Conservation (phyloP, 2,329 filamentous ascomycete species). For the Colletotrichum echinochloae region DNA sequence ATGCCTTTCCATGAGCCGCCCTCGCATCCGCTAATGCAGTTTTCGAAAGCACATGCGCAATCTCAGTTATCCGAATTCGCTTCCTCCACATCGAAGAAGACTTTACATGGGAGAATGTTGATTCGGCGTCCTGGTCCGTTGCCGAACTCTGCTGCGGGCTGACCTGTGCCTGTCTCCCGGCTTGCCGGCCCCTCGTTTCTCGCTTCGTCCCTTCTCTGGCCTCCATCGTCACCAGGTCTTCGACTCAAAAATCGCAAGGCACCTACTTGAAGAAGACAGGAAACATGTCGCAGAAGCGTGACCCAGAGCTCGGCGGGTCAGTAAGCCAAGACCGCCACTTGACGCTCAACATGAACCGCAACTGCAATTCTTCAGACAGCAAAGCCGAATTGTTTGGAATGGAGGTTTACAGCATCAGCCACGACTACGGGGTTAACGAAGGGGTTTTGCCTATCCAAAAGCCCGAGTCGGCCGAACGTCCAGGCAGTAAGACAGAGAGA, state of each 20-base stretch:
- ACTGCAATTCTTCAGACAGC: constrained; percentile 15
- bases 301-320: constrained; percentile 20
- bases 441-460: not conserved
- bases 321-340: not conserved
- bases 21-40: not conserved
- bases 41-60: constrained; percentile 41
- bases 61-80: constrained; percentile 45
- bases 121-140: constrained; percentile 44
- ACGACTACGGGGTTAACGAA: not conserved
- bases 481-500: too few species aligned
- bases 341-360: not conserved
- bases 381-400: constrained; percentile 26
- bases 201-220: constrained; percentile 25
- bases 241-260: constrained; percentile 8
- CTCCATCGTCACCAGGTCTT: constrained; percentile 13
- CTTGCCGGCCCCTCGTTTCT: constrained; percentile 43
- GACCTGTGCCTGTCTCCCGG: constrained; percentile 44
- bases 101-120: constrained; percentile 44
- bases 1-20: not conserved
- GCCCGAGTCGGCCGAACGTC: not conserved
- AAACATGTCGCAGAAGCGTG: constrained; percentile 9
- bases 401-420: constrained; percentile 16
- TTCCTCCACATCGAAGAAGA: constrained; percentile 42
- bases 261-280: constrained; percentile 1
- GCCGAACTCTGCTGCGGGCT: constrained; percentile 44